Base-by-base conservation (phyloP, 169 alveolate species). In the Plasmodium knowlesi region DNA sequence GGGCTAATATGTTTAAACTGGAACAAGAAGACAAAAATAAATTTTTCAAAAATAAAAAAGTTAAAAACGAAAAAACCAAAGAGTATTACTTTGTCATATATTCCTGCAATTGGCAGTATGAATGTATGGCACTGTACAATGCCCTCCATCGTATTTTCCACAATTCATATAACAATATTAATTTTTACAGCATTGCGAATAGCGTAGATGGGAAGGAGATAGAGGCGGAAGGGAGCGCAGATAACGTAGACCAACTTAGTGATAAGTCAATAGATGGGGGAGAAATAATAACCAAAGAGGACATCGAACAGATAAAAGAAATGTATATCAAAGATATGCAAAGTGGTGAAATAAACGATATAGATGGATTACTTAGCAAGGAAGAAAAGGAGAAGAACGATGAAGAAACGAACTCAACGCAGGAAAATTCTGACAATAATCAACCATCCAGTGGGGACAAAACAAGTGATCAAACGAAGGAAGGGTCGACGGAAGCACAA, bases 81-180 rank as follows among this genome's bases (percentile, higher is more conserved):
- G 94, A 88, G 82, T 88, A 88, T 72, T 88, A 88, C 30, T 88
- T 88, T 88, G 94, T 88, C 53, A 88, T 88, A 61, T 88, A 88
- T 79, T 88, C 79, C 83, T 88, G 94, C 46, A 88, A 88, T 78
- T 88, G 94, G 94, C 67, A 88, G 72, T 88, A 88, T 79, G 94
- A 88, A 22, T 88, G 94, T 30, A 88, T 88, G 94, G 94, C 94
- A 14, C 82, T 88, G 9, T 88, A 88, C 61, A 88, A 88, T 79
- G 84, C 94, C 43, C 41, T 88, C 22, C 94, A 88, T 79, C 80
- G 82, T 34, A 88, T 88, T 88, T 78, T 88, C 37, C 37, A 88
- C 67, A 88, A 88, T 79, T 16, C 32, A 2, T 88, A 88, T 22
- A 88, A 88, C 82, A 72, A 88, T 88, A 19, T 76, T 61, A 61